Percentiles rank a stretch among this genome's conserved stretches.
These are phyloP conservation scores for Pseudonitzschia multiseries DNA, from an alignment of 108 stramenopile species.

Conservation along the genomic window DNA sequence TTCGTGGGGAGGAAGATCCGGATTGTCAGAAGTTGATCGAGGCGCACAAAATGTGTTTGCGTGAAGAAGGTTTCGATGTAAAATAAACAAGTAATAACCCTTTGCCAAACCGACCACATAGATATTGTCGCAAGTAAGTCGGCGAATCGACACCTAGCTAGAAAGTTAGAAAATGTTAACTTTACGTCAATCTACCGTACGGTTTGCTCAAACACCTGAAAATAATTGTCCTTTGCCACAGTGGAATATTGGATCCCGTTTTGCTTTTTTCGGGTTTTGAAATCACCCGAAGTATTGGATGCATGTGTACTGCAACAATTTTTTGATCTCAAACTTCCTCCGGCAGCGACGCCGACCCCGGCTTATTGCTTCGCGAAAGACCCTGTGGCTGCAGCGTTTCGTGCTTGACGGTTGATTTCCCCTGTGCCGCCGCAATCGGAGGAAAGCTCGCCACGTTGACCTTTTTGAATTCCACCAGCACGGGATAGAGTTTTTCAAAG, in stretches of 20 bases:
- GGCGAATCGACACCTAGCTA: too few species aligned
- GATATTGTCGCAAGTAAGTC: too few species aligned
- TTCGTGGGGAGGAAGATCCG: conserved; percentile 87
- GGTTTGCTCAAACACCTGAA: too few species aligned
- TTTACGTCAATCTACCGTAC: too few species aligned
- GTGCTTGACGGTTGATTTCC: background rate
- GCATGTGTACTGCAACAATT: too few species aligned
- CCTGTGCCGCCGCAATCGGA: conserved; percentile 12
- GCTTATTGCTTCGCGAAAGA: background rate
- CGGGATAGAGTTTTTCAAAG: conserved; percentile 73
- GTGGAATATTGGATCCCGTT: too few species aligned
- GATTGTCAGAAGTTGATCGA: conserved; percentile 91
- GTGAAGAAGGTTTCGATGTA: conserved; percentile 94
- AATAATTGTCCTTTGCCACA: too few species aligned
- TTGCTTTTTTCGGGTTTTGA: too few species aligned
- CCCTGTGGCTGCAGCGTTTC: conserved; percentile 5
- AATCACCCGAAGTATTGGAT: too few species aligned
- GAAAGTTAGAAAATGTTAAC: too few species aligned
- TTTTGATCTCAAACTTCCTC: conserved; percentile 9
- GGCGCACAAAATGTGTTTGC: conserved; percentile 94
- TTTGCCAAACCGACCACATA: background rate
- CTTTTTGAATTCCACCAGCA: conserved; percentile 81
- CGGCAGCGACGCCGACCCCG: background rate
- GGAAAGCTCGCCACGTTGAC: conserved; percentile 31
- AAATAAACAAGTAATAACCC: conserved; percentile 45